Conservation (phyloP, 352 stramenopile species). For the Phytophthora kernoviae region DNA sequence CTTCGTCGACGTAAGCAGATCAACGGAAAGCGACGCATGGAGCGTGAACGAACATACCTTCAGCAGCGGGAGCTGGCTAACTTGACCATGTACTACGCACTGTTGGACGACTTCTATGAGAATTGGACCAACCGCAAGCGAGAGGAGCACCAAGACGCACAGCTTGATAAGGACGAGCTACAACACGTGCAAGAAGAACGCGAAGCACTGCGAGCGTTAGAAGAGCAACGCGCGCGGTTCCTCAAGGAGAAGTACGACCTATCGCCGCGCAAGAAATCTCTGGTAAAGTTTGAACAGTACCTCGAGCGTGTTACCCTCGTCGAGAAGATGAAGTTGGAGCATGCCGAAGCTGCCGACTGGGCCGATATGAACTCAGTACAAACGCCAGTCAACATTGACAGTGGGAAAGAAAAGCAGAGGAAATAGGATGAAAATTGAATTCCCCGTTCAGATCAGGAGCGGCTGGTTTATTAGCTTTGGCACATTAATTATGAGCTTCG, state of each 20-base stretch:
- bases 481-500: background rate
- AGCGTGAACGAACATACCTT: slow-evolving; percentile 51
- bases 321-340: slow-evolving; percentile 48
- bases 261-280: slow-evolving; percentile 43
- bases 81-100: slow-evolving; percentile 56
- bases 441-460: background rate
- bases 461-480: background rate
- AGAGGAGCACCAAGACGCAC: slow-evolving; percentile 35
- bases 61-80: slow-evolving; percentile 51
- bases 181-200: slow-evolving; percentile 42
- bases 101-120: slow-evolving; percentile 74
- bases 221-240: slow-evolving; percentile 45
- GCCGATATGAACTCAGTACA: slow-evolving; percentile 2
- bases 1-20: slow-evolving; percentile 34
- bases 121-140: slow-evolving; percentile 54
- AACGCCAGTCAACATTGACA: background rate
- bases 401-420: background rate
- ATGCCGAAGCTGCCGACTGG: slow-evolving; percentile 35
- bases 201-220: slow-evolving; percentile 37
- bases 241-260: slow-evolving; percentile 68
- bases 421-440: background rate
- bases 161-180: slow-evolving; percentile 33
- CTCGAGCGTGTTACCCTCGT: slow-evolving; percentile 62
- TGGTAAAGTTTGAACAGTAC: slow-evolving; percentile 50
- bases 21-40: slow-evolving; percentile 42